Percentiles rank a stretch among this genome's conserved stretches.
Evolutionary conservation across 306 rosid genomes (phyloP).

Genomic region (Vachellia collinsii): DNA sequence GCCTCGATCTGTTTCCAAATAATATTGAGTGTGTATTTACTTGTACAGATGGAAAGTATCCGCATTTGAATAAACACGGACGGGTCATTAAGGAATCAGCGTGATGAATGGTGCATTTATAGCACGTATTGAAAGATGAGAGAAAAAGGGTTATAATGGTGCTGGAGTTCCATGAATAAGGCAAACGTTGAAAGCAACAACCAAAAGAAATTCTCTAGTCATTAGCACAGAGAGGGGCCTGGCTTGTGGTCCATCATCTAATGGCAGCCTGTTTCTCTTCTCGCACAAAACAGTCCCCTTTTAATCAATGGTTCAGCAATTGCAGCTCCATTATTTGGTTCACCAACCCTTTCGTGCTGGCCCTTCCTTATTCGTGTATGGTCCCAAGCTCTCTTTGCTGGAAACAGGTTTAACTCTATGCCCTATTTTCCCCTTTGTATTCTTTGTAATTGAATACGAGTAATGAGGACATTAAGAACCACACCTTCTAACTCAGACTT

Average conservation of each 20-base stretch:
- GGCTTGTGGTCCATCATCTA: constrained; percentile 41
- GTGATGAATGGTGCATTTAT: constrained; percentile 14
- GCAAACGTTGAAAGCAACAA: constrained; percentile 35
- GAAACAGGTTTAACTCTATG: constrained; percentile 21
- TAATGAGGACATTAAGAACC: constrained; percentile 22
- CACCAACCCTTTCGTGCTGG: constrained; percentile 22
- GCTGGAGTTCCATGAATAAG: background rate
- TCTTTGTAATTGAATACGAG: background rate
- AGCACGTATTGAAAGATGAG: constrained; percentile 32
- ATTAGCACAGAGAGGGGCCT: constrained; percentile 17
- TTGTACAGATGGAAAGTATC: too few species aligned
- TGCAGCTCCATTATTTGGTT: constrained; percentile 35
- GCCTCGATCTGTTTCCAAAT: background rate
- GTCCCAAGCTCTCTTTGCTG: background rate
- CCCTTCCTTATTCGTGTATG: background rate
- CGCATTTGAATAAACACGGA: background rate
- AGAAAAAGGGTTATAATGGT: background rate
- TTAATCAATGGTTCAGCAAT: constrained; percentile 29
- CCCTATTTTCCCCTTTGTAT: constrained; percentile 14
- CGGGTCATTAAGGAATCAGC: background rate
- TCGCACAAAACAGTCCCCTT: background rate
- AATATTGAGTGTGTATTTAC: background rate
- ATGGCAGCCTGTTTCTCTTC: constrained; percentile 27
- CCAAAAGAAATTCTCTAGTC: constrained; percentile 32
- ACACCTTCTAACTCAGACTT: constrained; percentile 11